These are phyloP conservation scores for Trametes cubensis DNA, from an alignment of 768 basidiomycete genomes.

Conservation along the genomic window DNA sequence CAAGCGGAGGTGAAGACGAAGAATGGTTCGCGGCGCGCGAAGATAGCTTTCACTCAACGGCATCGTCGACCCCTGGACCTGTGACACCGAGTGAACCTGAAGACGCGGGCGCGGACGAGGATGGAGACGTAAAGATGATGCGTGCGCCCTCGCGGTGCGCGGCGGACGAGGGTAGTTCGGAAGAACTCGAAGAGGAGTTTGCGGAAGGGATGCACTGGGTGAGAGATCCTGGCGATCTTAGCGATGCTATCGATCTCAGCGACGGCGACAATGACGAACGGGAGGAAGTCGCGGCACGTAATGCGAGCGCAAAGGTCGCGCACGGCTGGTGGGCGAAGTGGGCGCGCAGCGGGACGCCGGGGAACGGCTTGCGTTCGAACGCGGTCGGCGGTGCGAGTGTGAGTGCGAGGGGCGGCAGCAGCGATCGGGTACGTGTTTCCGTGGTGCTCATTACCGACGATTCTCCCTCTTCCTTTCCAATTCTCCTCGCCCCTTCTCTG, in stretches of 20 bases:
- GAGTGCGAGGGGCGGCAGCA: slow-evolving; percentile 2
- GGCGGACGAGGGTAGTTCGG: slow-evolving; percentile 16
- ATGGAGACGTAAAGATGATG: slow-evolving; percentile 27
- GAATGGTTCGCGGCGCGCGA: slow-evolving; percentile 34
- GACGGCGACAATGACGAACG: neutral
- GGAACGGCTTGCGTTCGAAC: too few relatives aligned
- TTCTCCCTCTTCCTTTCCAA: slow-evolving; percentile 5
- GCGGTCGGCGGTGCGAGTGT: too few relatives aligned
- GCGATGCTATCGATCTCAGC: neutral
- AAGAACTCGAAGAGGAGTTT: slow-evolving; percentile 20
- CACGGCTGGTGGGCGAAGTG: slow-evolving; percentile 57
- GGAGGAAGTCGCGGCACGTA: slow-evolving; percentile 27
- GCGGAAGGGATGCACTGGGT: neutral
- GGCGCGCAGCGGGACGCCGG: slow-evolving; percentile 37
- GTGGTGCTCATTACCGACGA: slow-evolving; percentile 18
- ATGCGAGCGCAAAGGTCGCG: slow-evolving; percentile 40
- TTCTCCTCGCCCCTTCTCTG: neutral
- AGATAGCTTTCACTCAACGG: slow-evolving; percentile 25
- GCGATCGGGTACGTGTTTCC: slow-evolving; percentile 16
- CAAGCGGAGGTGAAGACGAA: slow-evolving; percentile 49
- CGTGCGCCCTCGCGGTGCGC: neutral
- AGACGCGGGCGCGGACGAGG: slow-evolving; percentile 25
- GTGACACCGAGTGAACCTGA: slow-evolving; percentile 28
- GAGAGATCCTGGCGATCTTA: too few relatives aligned
- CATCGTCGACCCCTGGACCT: slow-evolving; percentile 40